These are phyloP conservation scores for Naganishia vaughanmartiniae DNA, from an alignment of 768 basidiomycete genomes.

Conservation along the genomic window DNA sequence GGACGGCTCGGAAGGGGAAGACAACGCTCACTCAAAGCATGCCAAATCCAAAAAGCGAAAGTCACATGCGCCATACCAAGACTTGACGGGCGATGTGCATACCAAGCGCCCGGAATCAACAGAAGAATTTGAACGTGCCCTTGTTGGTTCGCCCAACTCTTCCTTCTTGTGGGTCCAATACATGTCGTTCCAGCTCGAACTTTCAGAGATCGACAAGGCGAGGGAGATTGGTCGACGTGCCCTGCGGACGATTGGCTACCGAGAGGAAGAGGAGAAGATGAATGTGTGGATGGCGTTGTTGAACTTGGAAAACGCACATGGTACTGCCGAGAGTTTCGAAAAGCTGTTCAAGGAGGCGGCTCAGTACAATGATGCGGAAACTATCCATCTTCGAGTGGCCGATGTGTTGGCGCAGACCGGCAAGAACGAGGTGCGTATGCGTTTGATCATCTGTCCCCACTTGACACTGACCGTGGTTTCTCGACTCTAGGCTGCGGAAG, in stretches of 20 bases:
- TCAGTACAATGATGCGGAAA: constrained; percentile 87
- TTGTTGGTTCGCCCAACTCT: constrained; percentile 91
- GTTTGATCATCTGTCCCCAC: not conserved
- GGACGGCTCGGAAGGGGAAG: constrained; percentile 49
- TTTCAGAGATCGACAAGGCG: constrained; percentile 95
- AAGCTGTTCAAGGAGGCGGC: constrained; percentile 84
- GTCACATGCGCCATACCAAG: constrained; percentile 57
- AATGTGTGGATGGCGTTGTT: constrained; percentile 97
- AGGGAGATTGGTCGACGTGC: constrained; percentile 81
- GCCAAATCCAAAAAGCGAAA: constrained; percentile 67
- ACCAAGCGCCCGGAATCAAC: constrained; percentile 81
- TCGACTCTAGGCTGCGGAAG: constrained; percentile 76
- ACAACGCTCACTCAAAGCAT: constrained; percentile 57
- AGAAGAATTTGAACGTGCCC: constrained; percentile 86
- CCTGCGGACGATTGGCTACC: constrained; percentile 80
- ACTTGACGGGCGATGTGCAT: constrained; percentile 77
- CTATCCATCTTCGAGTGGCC: constrained; percentile 78
- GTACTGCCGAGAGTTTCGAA: constrained; percentile 75
- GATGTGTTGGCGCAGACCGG: constrained; percentile 78
- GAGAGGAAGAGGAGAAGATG: constrained; percentile 91
- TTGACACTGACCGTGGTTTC: not conserved
- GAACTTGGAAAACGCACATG: constrained; percentile 91
- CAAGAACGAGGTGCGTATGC: constrained; percentile 67
- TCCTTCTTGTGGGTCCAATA: constrained; percentile 99
- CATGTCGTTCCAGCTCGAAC: constrained; percentile 96